phyloP scores from a whole-genome alignment of 345 rosid species.

The Mangifera indica region DNA sequence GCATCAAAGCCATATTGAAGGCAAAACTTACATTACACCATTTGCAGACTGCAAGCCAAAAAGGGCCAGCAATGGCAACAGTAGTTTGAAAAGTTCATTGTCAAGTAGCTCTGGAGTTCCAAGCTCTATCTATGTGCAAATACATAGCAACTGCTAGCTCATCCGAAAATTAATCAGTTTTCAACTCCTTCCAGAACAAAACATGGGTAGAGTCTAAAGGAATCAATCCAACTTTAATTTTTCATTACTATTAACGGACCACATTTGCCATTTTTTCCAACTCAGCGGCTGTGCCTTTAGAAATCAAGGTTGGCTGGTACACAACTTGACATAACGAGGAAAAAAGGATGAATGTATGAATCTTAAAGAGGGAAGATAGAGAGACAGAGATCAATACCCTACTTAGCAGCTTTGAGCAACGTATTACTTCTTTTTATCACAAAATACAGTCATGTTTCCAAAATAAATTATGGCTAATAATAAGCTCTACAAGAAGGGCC shows the following conservation, averaged over 20 bases:
- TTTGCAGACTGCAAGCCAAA: neutral
- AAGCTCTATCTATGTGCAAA: neutral
- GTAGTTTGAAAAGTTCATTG: conserved; percentile 23
- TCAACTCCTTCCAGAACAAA: neutral
- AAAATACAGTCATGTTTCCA: conserved; percentile 9
- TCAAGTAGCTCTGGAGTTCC: neutral
- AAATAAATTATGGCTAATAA: conserved; percentile 23
- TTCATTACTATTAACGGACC: no score
- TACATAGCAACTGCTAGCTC: no score
- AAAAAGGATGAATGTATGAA: neutral
- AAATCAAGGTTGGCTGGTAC: conserved; percentile 4
- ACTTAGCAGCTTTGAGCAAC: neutral
- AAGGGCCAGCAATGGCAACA: conserved; percentile 9
- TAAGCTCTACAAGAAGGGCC: conserved; percentile 35
- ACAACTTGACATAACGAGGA: neutral
- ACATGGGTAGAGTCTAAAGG: neutral
- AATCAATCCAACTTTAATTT: neutral
- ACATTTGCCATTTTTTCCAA: neutral
- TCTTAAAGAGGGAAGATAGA: neutral
- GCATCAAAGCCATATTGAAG: conserved; percentile 25
- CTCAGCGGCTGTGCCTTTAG: neutral
- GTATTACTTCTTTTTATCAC: conserved; percentile 12
- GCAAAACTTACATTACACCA: conserved; percentile 26
- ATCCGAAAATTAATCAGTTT: no score
- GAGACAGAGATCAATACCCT: neutral